Percentiles rank a stretch among this genome's conserved stretches.
These are phyloP conservation scores for Taphrina flavorubra DNA, from an alignment of 1,139 yeast species.

Conservation along the genomic window DNA sequence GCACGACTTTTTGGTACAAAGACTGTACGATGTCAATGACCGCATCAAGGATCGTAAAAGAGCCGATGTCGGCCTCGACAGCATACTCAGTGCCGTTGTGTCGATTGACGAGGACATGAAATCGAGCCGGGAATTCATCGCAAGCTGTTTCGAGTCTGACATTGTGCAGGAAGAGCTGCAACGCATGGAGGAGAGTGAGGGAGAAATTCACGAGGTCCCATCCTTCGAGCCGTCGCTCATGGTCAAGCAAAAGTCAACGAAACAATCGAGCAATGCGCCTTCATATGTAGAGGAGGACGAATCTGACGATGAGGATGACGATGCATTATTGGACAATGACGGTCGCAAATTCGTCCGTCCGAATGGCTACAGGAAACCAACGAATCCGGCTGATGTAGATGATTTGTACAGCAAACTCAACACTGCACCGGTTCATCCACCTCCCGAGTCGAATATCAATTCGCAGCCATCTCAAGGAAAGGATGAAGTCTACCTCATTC, in stretches of 20 bases:
- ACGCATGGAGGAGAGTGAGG: slow-evolving; percentile 25
- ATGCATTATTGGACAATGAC: slow-evolving; percentile 27
- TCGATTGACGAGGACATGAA: slow-evolving; percentile 41
- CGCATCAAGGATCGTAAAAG: slow-evolving; percentile 37
- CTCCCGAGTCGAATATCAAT: background rate
- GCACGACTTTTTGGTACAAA: slow-evolving; percentile 63
- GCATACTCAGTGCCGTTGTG: slow-evolving; percentile 41
- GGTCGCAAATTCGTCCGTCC: slow-evolving; percentile 31
- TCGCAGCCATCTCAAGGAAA: background rate
- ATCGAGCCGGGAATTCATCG: slow-evolving; percentile 19
- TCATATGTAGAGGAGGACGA: slow-evolving; percentile 29
- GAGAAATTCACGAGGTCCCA: slow-evolving; percentile 8
- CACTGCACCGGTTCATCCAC: slow-evolving; percentile 21
- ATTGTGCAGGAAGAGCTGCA: slow-evolving; percentile 26
- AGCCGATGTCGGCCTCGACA: slow-evolving; percentile 31
- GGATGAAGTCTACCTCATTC: slow-evolving; percentile 21
- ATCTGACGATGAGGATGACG: slow-evolving; percentile 31
- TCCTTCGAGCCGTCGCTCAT: background rate
- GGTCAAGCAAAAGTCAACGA: background rate
- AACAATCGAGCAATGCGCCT: background rate
- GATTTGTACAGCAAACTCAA: slow-evolving; percentile 34
- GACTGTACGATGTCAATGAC: slow-evolving; percentile 40
- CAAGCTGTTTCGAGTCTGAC: slow-evolving; percentile 22
- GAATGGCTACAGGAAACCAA: slow-evolving; percentile 28
- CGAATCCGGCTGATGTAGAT: slow-evolving; percentile 34